Percentiles rank a stretch among this genome's conserved stretches.
These are phyloP conservation scores for Trichosporon asahii DNA, from an alignment of 1,284 basidiomycete genomes.

Conservation along the genomic window DNA sequence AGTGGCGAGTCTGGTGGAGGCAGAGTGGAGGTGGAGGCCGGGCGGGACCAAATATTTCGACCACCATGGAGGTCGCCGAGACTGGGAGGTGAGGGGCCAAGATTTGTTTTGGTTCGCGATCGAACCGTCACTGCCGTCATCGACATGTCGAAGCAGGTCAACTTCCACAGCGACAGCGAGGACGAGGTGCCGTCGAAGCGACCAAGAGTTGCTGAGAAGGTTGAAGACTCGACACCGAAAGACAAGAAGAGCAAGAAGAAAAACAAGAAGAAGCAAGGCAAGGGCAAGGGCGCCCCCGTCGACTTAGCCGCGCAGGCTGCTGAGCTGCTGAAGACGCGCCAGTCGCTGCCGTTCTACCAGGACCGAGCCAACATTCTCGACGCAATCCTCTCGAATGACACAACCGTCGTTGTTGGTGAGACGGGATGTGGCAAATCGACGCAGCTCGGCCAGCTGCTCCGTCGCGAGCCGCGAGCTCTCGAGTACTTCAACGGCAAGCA, in stretches of 20 bases:
- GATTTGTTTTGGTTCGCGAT: slow-evolving; percentile 42
- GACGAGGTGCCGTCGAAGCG: not conserved
- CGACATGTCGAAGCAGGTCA: slow-evolving; percentile 8
- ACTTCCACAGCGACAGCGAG: slow-evolving; percentile 10
- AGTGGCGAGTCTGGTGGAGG: not conserved
- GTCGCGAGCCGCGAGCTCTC: slow-evolving; percentile 52
- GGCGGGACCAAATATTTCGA: not conserved
- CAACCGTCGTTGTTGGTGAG: slow-evolving; percentile 83
- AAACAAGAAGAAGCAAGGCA: slow-evolving; percentile 12
- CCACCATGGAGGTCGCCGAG: not conserved
- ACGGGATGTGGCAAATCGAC: slow-evolving; percentile 98
- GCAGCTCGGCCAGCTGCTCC: slow-evolving; percentile 86
- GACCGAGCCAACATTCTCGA: slow-evolving; percentile 71
- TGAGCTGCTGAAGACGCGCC: slow-evolving; percentile 61
- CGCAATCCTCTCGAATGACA: slow-evolving; percentile 73
- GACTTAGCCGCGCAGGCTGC: slow-evolving; percentile 31
- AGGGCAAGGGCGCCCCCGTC: slow-evolving; percentile 22
- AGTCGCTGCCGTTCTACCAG: slow-evolving; percentile 71
- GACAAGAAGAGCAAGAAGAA: slow-evolving; percentile 13
- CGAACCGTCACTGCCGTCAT: slow-evolving; percentile 11
- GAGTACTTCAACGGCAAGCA: slow-evolving; percentile 27
- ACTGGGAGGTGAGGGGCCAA: not conserved
- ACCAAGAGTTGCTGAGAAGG: not conserved
- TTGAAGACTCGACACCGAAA: not conserved
- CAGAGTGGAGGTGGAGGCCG: slow-evolving; percentile 1